These are phyloP conservation scores for Chaetoceros muelleri DNA, from an alignment of 108 stramenopile species.

Conservation along the genomic window DNA sequence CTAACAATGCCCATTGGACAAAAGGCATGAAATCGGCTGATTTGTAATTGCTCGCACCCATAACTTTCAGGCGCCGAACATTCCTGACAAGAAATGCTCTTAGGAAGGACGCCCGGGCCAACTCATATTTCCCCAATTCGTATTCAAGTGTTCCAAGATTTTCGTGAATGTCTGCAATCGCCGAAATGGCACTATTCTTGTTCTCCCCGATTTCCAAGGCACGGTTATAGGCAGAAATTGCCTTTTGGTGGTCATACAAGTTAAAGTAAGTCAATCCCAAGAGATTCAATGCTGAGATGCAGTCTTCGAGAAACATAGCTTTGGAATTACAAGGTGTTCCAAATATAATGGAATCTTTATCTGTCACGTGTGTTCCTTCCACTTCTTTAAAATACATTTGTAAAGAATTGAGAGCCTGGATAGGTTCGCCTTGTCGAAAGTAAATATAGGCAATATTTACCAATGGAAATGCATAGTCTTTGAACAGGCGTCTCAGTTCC, in stretches of 20 bases:
- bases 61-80: too few relatives aligned
- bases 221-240: background rate
- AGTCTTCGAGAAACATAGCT: background rate
- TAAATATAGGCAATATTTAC: background rate
- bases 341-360: background rate
- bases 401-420: background rate
- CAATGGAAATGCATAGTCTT: background rate
- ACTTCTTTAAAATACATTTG: background rate
- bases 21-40: background rate
- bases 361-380: background rate
- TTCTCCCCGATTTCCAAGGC: slow-evolving; percentile 8
- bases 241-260: background rate
- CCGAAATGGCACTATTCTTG: slow-evolving; percentile 33
- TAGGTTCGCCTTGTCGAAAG: background rate
- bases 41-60: background rate
- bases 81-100: too few relatives aligned
- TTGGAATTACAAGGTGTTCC: background rate
- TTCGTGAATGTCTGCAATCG: slow-evolving; percentile 9
- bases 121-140: background rate
- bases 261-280: background rate
- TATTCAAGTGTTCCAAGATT: background rate
- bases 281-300: background rate
- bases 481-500: background rate
- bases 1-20: slow-evolving; percentile 8
- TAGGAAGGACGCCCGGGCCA: background rate